A percentile compares a stretch with the other conserved stretches of the same genome.
Conservation (phyloP, 495 filamentous ascomycete genomes). For the Penicillium subrubescens region DNA sequence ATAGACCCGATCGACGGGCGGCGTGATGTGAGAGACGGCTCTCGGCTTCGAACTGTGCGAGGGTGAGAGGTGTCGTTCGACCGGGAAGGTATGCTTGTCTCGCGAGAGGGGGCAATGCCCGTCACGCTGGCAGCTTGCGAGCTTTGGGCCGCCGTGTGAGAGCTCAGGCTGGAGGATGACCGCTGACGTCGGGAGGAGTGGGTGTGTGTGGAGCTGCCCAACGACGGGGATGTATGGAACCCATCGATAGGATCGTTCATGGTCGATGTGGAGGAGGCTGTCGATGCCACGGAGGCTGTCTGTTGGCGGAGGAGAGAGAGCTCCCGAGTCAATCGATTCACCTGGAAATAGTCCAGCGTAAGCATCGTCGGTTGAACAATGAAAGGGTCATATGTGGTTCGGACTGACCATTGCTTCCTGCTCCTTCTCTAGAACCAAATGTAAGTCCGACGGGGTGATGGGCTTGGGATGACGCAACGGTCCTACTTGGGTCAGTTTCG, state of each 20-base stretch:
- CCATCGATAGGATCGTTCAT: constrained; percentile 56
- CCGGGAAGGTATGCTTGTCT: constrained; percentile 30
- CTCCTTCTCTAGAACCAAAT: constrained; percentile 85
- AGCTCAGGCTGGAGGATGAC: constrained; percentile 64
- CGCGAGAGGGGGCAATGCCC: constrained; percentile 52
- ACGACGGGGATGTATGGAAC: constrained; percentile 46
- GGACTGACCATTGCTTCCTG: constrained; percentile 85
- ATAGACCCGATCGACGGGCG: constrained; percentile 43
- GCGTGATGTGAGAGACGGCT: constrained; percentile 46
- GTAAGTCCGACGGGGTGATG: constrained; percentile 82
- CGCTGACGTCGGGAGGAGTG: constrained; percentile 64
- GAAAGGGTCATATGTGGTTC: not conserved
- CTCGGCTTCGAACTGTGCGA: constrained; percentile 39
- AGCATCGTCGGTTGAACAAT: not conserved
- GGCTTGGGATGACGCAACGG: constrained; percentile 81
- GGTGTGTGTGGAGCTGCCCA: constrained; percentile 53
- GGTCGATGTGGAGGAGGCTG: constrained; percentile 71
- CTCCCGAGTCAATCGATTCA: constrained; percentile 89
- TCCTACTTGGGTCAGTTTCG: constrained; percentile 35
- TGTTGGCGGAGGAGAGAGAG: constrained; percentile 78
- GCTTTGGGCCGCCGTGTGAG: constrained; percentile 50
- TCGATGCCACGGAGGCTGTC: constrained; percentile 80
- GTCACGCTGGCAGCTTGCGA: constrained; percentile 46
- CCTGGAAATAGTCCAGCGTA: constrained; percentile 48
- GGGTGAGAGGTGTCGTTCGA: constrained; percentile 23